phyloP scores from a whole-genome alignment of 257 asterid species.

The Anisodus tanguticus region DNA sequence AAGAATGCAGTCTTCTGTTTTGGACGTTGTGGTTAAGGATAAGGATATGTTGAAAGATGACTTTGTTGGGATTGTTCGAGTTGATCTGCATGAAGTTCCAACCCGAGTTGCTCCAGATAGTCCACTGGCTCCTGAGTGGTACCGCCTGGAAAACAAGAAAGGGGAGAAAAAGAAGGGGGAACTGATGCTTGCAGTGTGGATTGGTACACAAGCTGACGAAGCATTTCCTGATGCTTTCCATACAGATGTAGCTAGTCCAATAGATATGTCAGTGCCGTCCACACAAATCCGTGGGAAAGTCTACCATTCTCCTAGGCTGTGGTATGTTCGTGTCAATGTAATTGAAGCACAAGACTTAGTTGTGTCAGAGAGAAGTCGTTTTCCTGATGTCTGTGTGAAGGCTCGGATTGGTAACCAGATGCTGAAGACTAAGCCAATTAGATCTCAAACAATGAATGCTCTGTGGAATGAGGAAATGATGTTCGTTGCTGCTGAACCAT shows the following conservation, averaged over 20 bases:
- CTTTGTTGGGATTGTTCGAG: constrained; percentile 63
- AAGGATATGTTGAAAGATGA: constrained; percentile 81
- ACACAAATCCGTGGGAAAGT: constrained; percentile 81
- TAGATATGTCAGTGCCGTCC: constrained; percentile 53
- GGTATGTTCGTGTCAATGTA: constrained; percentile 84
- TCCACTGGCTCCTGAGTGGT: constrained; percentile 98
- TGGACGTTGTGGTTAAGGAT: constrained; percentile 73
- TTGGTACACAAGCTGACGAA: constrained; percentile 96
- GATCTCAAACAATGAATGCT: constrained; percentile 57
- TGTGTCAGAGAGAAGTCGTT: constrained; percentile 55
- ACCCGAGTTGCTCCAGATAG: constrained; percentile 89
- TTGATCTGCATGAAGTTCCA: constrained; percentile 80
- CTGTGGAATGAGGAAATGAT: constrained; percentile 87
- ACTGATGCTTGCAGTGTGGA: constrained; percentile 91
- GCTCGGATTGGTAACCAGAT: constrained; percentile 79
- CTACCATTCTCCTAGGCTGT: constrained; percentile 79
- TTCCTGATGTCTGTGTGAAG: constrained; percentile 66
- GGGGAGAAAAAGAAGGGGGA: constrained; percentile 76
- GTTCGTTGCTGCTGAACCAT: constrained; percentile 94
- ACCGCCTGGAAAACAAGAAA: constrained; percentile 68
- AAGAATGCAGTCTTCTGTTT: constrained; percentile 68
- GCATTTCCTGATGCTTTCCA: constrained; percentile 98
- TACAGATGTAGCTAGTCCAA: constrained; percentile 63
- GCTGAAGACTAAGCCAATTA: constrained; percentile 63
- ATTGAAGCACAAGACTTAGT: constrained; percentile 89